Evolutionary conservation across 2,329 filamentous ascomycete species (phyloP).

Genomic region (Stagonosporopsis vannaccii): DNA sequence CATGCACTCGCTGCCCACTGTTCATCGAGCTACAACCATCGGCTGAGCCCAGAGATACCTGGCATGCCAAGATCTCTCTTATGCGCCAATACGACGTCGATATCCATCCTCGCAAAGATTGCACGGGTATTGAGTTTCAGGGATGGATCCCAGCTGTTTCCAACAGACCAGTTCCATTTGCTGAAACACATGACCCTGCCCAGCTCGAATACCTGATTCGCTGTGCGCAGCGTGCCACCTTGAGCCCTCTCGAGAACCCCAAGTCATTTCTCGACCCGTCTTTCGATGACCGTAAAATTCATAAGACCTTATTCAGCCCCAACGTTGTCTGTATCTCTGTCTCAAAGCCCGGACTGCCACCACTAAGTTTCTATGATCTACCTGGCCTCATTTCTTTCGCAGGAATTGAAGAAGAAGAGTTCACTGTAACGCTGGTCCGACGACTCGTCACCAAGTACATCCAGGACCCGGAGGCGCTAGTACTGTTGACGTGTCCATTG

Average conservation of each 20-base stretch:
- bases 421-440: slow-evolving; percentile 74
- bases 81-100: slow-evolving; percentile 69
- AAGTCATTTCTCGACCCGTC: slow-evolving; percentile 46
- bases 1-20: slow-evolving; percentile 82
- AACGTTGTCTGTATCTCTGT: slow-evolving; percentile 83
- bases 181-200: slow-evolving; percentile 65
- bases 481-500: slow-evolving; percentile 80
- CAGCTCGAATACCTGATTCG: slow-evolving; percentile 73
- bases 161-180: slow-evolving; percentile 64
- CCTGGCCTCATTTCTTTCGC: slow-evolving; percentile 81
- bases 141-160: slow-evolving; percentile 65
- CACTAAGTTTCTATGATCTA: slow-evolving; percentile 83
- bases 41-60: slow-evolving; percentile 54
- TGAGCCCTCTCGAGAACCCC: slow-evolving; percentile 69
- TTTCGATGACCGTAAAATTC: not conserved
- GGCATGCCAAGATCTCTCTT: slow-evolving; percentile 73
- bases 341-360: slow-evolving; percentile 71
- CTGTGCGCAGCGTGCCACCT: slow-evolving; percentile 78
- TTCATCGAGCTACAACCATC: slow-evolving; percentile 75
- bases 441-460: slow-evolving; percentile 77
- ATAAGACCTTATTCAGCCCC: slow-evolving; percentile 76
- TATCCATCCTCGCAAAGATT: slow-evolving; percentile 42
- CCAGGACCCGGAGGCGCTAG: slow-evolving; percentile 71
- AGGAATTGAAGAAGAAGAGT: slow-evolving; percentile 51
- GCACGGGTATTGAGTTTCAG: slow-evolving; percentile 60